A percentile compares a stretch with the other conserved stretches of the same genome.
phyloP scores from a whole-genome alignment of 164 flowering plant genomes.

The Sedum album region DNA sequence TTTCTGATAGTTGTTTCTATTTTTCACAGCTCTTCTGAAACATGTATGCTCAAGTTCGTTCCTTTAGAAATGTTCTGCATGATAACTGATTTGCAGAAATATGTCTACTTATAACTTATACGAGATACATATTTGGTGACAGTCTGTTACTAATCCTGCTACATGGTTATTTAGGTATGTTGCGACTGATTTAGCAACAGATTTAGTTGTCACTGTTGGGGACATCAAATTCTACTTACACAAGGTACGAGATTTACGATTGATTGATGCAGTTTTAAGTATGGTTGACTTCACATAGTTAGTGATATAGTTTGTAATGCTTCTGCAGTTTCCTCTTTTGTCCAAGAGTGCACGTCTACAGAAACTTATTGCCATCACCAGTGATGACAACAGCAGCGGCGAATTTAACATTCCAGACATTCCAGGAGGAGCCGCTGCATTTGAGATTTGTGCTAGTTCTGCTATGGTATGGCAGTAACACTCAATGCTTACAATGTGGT shows the following conservation, averaged over 20 bases:
- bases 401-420: constrained; percentile 41
- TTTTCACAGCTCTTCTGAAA: background rate
- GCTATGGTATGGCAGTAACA: constrained; percentile 74
- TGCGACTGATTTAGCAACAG: constrained; percentile 56
- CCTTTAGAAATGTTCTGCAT: background rate
- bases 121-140: background rate
- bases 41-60: background rate
- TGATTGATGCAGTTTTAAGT: background rate
- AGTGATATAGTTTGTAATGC: background rate
- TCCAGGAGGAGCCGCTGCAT: constrained; percentile 79
- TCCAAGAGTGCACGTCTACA: constrained; percentile 68
- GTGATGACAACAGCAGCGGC: constrained; percentile 42
- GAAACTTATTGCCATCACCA: constrained; percentile 37
- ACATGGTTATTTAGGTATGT: constrained; percentile 32
- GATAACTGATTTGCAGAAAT: background rate
- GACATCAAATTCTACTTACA: constrained; percentile 62
- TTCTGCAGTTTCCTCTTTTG: constrained; percentile 56
- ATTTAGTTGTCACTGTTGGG: constrained; percentile 35
- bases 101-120: background rate
- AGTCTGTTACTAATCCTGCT: background rate
- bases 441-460: constrained; percentile 77
- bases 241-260: constrained; percentile 32
- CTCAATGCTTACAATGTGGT: constrained; percentile 76
- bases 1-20: background rate
- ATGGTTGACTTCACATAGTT: background rate